phyloP scores from a whole-genome alignment of 305 asterid genomes.

The Stenogyne calaminthoides region DNA sequence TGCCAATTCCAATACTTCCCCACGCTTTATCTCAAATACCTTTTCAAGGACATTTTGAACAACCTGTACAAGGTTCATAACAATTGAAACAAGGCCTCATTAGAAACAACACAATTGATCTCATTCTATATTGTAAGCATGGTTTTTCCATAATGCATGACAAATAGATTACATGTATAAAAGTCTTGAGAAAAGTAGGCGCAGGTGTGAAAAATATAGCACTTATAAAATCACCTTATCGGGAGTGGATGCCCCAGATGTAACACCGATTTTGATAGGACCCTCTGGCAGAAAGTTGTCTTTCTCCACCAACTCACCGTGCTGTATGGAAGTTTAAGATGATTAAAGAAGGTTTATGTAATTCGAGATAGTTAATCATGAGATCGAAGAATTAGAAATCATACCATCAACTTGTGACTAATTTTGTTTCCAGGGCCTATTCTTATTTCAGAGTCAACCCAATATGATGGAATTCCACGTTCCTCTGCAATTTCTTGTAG shows the following conservation, averaged over 20 bases:
- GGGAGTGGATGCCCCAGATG: slow-evolving; percentile 99
- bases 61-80: slow-evolving; percentile 48
- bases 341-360: not conserved
- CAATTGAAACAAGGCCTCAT: not conserved
- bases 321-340: slow-evolving; percentile 48
- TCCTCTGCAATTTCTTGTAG: slow-evolving; percentile 95
- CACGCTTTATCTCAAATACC: slow-evolving; percentile 79
- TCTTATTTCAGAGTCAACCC: slow-evolving; percentile 90
- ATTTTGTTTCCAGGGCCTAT: slow-evolving; percentile 94
- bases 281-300: slow-evolving; percentile 90
- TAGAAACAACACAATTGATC: not conserved
- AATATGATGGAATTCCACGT: slow-evolving; percentile 92
- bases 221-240: slow-evolving; percentile 66
- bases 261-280: slow-evolving; percentile 81
- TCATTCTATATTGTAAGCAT: not conserved
- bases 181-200: not conserved
- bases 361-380: not conserved
- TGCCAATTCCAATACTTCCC: slow-evolving; percentile 66
- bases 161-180: not conserved
- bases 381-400: slow-evolving; percentile 23
- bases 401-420: slow-evolving; percentile 81
- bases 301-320: slow-evolving; percentile 95
- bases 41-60: slow-evolving; percentile 77
- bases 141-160: too few species aligned
- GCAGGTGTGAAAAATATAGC: not conserved